phyloP scores from a whole-genome alignment of 78 protist species.

The Corallochytrium limacisporum region DNA sequence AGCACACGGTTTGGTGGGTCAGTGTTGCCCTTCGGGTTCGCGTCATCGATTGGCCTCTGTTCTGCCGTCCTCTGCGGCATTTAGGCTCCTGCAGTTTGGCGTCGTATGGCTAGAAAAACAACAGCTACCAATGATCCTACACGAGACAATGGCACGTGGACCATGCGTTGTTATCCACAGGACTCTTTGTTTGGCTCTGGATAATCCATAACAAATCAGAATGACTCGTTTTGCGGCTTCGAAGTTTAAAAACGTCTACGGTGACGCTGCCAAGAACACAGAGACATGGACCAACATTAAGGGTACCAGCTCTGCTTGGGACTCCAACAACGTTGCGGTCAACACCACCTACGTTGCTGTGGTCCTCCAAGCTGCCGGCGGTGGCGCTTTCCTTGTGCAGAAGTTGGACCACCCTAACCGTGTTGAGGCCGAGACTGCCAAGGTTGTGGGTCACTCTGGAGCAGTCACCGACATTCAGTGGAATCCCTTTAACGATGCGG shows the following conservation, averaged over 20 bases:
- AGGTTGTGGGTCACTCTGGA: conserved; percentile 71
- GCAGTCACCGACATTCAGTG: conserved; percentile 79
- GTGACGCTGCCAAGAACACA: conserved; percentile 51
- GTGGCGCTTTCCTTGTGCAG: conserved; percentile 74
- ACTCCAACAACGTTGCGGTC: conserved; percentile 54
- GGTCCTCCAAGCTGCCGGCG: conserved; percentile 77
- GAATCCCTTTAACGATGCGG: conserved; percentile 83
- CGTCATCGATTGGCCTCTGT: too few relatives aligned
- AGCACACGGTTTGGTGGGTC: too few relatives aligned
- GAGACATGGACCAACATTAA: conserved; percentile 49
- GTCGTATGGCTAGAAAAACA: too few relatives aligned
- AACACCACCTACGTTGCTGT: conserved; percentile 71
- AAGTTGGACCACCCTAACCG: conserved; percentile 13
- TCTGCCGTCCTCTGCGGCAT: too few relatives aligned
- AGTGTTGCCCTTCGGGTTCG: too few relatives aligned
- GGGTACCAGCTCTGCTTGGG: conserved; percentile 66
- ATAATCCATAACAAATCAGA: too few relatives aligned
- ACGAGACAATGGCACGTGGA: too few relatives aligned
- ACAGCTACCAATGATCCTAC: too few relatives aligned
- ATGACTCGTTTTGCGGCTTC: too few relatives aligned
- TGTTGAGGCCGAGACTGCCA: conserved; percentile 30
- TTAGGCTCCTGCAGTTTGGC: too few relatives aligned
- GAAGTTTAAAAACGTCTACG: conserved; percentile 87
- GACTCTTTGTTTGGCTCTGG: too few relatives aligned
- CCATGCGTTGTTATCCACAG: too few relatives aligned